Conservation (phyloP, 805 yeast genomes). For the Ogataea henricii region DNA sequence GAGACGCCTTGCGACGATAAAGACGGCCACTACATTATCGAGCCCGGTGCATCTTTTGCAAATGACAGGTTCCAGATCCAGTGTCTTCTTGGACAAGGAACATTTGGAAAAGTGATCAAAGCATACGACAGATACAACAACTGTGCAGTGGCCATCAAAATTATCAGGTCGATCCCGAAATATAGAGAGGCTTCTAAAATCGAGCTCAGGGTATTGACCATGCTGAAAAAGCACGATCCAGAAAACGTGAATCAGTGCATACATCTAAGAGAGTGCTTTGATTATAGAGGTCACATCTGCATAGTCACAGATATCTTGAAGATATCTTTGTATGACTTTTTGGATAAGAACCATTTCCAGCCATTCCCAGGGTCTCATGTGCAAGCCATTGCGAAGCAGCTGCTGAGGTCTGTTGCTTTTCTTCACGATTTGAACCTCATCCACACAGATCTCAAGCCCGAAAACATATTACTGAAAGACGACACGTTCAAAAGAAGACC, state of each 20-base stretch:
- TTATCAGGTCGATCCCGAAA: slow-evolving; percentile 88
- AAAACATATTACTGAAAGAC: slow-evolving; percentile 75
- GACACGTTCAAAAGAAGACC: slow-evolving; percentile 46
- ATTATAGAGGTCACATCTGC: slow-evolving; percentile 90
- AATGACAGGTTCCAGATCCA: slow-evolving; percentile 67
- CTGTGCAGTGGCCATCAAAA: slow-evolving; percentile 81
- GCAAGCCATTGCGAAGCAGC: slow-evolving; percentile 83
- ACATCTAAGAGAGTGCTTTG: slow-evolving; percentile 86
- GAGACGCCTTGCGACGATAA: slow-evolving; percentile 55
- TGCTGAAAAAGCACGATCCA: slow-evolving; percentile 72
- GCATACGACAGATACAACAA: slow-evolving; percentile 69
- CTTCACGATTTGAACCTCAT: slow-evolving; percentile 87
- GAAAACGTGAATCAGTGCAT: slow-evolving; percentile 73
- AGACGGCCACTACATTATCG: slow-evolving; percentile 74
- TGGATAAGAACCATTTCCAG: slow-evolving; percentile 77
- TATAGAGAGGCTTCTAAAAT: slow-evolving; percentile 95
- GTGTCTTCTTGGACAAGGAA: slow-evolving; percentile 83
- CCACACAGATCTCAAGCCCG: slow-evolving; percentile 97
- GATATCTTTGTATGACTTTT: slow-evolving; percentile 84
- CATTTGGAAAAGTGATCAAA: slow-evolving; percentile 86
- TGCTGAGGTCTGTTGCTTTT: slow-evolving; percentile 81
- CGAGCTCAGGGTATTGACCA: slow-evolving; percentile 79
- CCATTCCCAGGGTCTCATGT: slow-evolving; percentile 96
- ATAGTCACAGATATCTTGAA: slow-evolving; percentile 87
- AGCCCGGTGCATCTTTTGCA: slow-evolving; percentile 63